Evolutionary conservation across 2,329 filamentous ascomycete genomes (phyloP), one percentile per base, ranked within the genome.

Genomic region (Fusarium goolgardi): DNA sequence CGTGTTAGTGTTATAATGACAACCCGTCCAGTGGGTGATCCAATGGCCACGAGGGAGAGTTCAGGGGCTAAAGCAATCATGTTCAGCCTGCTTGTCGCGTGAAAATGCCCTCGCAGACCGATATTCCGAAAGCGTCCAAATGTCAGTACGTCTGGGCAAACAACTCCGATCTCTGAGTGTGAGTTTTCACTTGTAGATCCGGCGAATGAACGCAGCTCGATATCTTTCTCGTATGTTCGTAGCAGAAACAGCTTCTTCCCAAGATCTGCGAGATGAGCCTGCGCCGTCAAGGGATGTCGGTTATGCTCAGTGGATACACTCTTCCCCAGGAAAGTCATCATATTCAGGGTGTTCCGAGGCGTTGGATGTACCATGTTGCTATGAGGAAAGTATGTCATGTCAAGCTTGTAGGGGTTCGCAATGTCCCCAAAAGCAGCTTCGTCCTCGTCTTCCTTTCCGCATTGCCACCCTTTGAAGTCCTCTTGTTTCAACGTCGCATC

Each of bases 11-110:
- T 91, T 27, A 93, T 76, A 2, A 95, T 79, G 2, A 85, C 83
- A 1, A 88, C 90, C 11, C 88, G 84, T 1, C 92, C 92, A 47
- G 84, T 85, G n/a, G 88, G 84, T 13, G 88, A 90, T 1, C 85
- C 92, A 2, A 90, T 80, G 5, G 92, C 81, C 11, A 94, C 85
- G 16, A 94, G 80, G n/a, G 84, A 89, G 2, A 96, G 81, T 70
- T 92, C 88, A 0, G 90, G 90, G 2, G 94, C 87, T 51, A 89
- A 83, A 0, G 84, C 79, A 37, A 88, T 78, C 82, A 91, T 88
- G 77, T 85, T 89, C 23, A 92, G 65, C 44, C 65, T 73, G 55
- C 72, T 81, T 54, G 75, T 81, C 13, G 73, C 75, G 31, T 77
- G 68, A 50, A 81, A 80, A 35, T 74, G 71, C 1, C 64, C 60